phyloP scores from a whole-genome alignment of 2,329 filamentous ascomycete species.

The Cladosporium sphaerospermum region DNA sequence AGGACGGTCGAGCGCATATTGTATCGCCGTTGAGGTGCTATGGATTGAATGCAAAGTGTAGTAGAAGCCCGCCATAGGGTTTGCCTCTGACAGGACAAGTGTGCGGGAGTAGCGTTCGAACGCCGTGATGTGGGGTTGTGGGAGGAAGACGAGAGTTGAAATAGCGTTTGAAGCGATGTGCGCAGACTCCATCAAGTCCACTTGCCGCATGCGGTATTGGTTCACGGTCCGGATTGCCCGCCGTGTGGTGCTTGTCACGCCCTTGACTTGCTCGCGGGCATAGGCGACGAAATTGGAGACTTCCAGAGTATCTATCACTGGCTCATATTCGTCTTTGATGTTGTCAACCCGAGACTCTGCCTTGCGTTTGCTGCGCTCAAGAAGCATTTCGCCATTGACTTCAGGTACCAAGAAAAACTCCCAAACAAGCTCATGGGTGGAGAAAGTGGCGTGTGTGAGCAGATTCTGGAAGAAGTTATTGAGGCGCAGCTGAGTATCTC shows the following conservation, averaged over 20 bases:
- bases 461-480: conserved; percentile 85
- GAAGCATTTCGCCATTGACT: conserved; percentile 82
- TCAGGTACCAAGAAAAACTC: conserved; percentile 98
- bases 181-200: conserved; percentile 64
- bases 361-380: conserved; percentile 80
- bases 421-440: conserved; percentile 96
- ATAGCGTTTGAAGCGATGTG: conserved; percentile 46
- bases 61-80: conserved; percentile 67
- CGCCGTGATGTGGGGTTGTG: conserved; percentile 60
- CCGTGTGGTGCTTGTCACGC: conserved; percentile 75
- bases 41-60: conserved; percentile 73
- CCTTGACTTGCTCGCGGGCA: conserved; percentile 80
- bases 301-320: conserved; percentile 66
- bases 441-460: conserved; percentile 82
- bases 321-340: conserved; percentile 81
- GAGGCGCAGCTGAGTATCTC: conserved; percentile 78
- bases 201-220: conserved; percentile 56
- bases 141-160: conserved; percentile 59
- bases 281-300: conserved; percentile 91
- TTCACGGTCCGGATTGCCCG: conserved; percentile 76
- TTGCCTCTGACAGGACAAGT: conserved; percentile 62
- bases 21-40: conserved; percentile 73
- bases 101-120: conserved; percentile 65
- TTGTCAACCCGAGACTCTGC: conserved; percentile 75
- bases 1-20: conserved; percentile 72